Evolutionary conservation across 495 filamentous ascomycete species (phyloP).

Genomic region (Diplogelasinospora grovesii): DNA sequence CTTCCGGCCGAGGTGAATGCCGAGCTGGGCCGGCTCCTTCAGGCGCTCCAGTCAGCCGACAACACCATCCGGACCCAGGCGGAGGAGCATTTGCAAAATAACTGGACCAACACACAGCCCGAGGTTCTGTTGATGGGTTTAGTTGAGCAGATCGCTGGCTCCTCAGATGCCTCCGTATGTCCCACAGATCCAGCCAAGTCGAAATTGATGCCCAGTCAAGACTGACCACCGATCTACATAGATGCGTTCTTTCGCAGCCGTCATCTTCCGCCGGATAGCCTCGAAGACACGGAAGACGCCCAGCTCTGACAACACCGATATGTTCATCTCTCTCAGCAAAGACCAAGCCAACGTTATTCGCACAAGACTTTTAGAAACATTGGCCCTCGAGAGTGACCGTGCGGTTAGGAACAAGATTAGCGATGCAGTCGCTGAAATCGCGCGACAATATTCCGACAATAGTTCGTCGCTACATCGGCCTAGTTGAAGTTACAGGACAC

Average conservation of each 20-base stretch:
- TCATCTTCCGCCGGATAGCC: constrained; percentile 90
- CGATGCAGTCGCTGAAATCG: constrained; percentile 91
- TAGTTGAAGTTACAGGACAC: not conserved
- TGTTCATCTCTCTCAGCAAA: constrained; percentile 67
- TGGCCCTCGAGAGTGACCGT: constrained; percentile 61
- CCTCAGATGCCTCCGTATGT: constrained; percentile 62
- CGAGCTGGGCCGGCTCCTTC: constrained; percentile 77
- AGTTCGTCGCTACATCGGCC: constrained; percentile 48
- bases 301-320: constrained; percentile 65
- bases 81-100: constrained; percentile 80
- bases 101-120: constrained; percentile 76
- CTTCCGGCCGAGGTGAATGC: constrained; percentile 73
- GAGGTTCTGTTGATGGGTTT: constrained; percentile 88
- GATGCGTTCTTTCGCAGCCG: constrained; percentile 83
- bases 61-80: constrained; percentile 77
- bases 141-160: constrained; percentile 78
- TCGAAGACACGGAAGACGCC: constrained; percentile 75
- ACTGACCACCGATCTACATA: constrained; percentile 27
- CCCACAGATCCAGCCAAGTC: constrained; percentile 3
- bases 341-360: constrained; percentile 72
- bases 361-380: constrained; percentile 68
- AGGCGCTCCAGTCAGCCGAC: constrained; percentile 82
- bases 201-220: not conserved
- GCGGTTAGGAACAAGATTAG: constrained; percentile 88
- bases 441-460: constrained; percentile 87